These are phyloP conservation scores for Schwanniomyces pseudopolymorphus DNA, from an alignment of 805 yeast genomes.

Conservation along the genomic window DNA sequence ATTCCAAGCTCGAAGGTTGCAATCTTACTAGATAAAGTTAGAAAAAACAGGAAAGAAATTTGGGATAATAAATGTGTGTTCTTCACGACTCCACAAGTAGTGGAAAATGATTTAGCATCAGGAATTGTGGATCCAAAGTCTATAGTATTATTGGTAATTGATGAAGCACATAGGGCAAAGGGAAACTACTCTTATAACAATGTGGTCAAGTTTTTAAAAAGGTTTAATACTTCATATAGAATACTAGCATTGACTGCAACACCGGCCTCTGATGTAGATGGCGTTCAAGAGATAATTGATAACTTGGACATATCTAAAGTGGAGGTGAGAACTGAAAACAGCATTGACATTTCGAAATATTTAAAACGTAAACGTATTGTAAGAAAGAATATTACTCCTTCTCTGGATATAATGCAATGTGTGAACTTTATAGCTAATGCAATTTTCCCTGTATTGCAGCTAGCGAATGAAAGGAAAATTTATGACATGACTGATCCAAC, in stretches of 20 bases:
- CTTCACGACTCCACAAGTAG: constrained; percentile 95
- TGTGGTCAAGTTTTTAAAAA: constrained; percentile 61
- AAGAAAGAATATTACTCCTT: constrained; percentile 54
- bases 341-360: constrained; percentile 76
- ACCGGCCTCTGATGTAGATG: constrained; percentile 84
- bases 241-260: constrained; percentile 92
- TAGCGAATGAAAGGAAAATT: constrained; percentile 63
- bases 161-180: constrained; percentile 93
- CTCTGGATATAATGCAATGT: constrained; percentile 55
- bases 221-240: constrained; percentile 62
- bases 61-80: constrained; percentile 80
- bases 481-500: constrained; percentile 67
- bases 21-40: constrained; percentile 62
- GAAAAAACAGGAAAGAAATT: constrained; percentile 63
- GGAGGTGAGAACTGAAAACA: constrained; percentile 83
- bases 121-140: constrained; percentile 77
- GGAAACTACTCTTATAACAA: constrained; percentile 88
- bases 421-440: constrained; percentile 60
- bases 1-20: constrained; percentile 77
- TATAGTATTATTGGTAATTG: constrained; percentile 76
- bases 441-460: constrained; percentile 60
- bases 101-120: constrained; percentile 79
- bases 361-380: constrained; percentile 68
- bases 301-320: constrained; percentile 72
- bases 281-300: constrained; percentile 81